Base-by-base conservation (phyloP, 2,329 filamentous ascomycete genomes). In the Arthrinium phaeospermum region DNA sequence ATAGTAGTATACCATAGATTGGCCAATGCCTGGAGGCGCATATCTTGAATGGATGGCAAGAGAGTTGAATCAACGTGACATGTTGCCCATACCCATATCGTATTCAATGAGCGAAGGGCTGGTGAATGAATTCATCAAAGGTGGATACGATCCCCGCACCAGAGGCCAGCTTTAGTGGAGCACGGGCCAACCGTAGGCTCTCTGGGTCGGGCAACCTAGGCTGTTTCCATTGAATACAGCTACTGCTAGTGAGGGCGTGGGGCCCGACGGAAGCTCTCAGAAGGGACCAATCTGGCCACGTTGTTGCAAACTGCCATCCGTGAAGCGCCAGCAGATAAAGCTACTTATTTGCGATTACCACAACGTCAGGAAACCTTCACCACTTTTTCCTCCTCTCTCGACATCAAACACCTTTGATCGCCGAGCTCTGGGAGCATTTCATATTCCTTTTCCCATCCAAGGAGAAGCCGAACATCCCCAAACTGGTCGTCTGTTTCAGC, bases 231-330 rank as follows among this genome's bases (percentile, higher is more conserved):
- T 64, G 57, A 64, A 64, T 64, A 64, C 53, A 34, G 34, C 34
- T 37, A 22, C 57, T 64, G 57, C 13, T 41, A 41, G 34, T 37
- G 34, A 34, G 34, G n/a, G 34, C 57, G 67, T 68, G 67, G 67
- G 67, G 41, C 67, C 67, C 41, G 44, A 27, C 67, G 67, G 45
- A 68, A 68, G 67, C 67, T 68, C 45, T 68, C 67, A 45, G 45
- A 68, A 68, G 57, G 67, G 45, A 68, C 67, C 67, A 68, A 68
- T 68, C 67, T 68, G 67, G 67, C 67, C 67, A 68, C 67, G 67
- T 68, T 68, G 67, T 46, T 68, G 45, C 27, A 68, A 68, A 64
- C 57, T 64, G 34, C 57, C 57, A 64, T n/a, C 57, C 19, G 13
- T 64, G 57, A 64, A 41, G 57, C 57, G 34, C 41, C 27, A 68